phyloP scores from a whole-genome alignment of 2,329 filamentous ascomycete genomes.

The Hypoxylon sp. region DNA sequence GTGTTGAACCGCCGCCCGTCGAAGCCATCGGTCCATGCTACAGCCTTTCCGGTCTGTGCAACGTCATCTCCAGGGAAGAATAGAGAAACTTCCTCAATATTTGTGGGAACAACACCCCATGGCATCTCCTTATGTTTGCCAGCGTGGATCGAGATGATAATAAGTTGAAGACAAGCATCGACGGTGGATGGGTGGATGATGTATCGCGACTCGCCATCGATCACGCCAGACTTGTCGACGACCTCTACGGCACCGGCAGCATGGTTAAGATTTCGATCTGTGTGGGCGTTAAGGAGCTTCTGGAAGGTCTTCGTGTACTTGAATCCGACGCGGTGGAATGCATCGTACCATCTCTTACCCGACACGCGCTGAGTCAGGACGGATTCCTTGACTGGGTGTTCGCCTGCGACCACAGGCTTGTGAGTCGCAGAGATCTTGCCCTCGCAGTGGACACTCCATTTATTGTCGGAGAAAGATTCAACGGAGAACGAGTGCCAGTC shows the following conservation, averaged over 20 bases:
- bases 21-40: constrained; percentile 44
- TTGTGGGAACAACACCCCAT: constrained; percentile 53
- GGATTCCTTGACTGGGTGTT: constrained; percentile 17
- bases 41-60: constrained; percentile 31
- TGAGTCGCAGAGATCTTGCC: constrained; percentile 38
- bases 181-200: constrained; percentile 59
- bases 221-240: constrained; percentile 33
- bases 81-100: constrained; percentile 30
- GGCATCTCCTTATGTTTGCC: constrained; percentile 51
- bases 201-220: constrained; percentile 57
- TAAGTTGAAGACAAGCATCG: constrained; percentile 57
- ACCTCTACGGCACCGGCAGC: constrained; percentile 48
- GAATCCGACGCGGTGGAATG: constrained; percentile 56
- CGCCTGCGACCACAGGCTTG: constrained; percentile 16
- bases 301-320: constrained; percentile 59
- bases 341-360: constrained; percentile 53
- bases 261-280: constrained; percentile 49
- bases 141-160: constrained; percentile 52
- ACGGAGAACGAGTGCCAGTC: constrained; percentile 54
- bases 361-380: constrained; percentile 46
- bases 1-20: constrained; percentile 43
- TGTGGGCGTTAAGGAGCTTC: constrained; percentile 52
- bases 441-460: constrained; percentile 49
- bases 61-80: constrained; percentile 19
- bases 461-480: constrained; percentile 45